Base-by-base conservation (phyloP, 116 monocot genomes). In the Dioscorea cayenensis region DNA sequence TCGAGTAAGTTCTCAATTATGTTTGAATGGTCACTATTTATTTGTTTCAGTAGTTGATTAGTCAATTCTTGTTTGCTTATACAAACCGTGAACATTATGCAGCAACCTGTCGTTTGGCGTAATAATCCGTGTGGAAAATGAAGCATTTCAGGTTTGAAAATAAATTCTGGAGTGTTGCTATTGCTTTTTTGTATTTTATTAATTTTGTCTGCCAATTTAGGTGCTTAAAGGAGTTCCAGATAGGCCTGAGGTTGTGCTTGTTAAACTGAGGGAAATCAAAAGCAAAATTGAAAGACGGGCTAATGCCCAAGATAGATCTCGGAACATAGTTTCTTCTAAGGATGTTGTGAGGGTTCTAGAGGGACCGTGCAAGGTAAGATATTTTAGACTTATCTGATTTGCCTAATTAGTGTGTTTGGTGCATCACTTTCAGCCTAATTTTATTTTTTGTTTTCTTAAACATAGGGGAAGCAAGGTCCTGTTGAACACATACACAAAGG, bases 171-270 rank as follows among this genome's bases (percentile, higher is more conserved):
- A 21, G 14, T 75, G 10, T 14, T 50, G 28, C 11, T 38, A n/a
- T 74, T 61, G 28, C 36, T 12, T 60, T 5, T 8, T 71, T 50
- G 2, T 64, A 19, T 65, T 37, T 8, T 67, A 3, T 10, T 7
- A 13, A 43, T 11, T 51, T 51, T 64, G 5, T 64, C 37, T 71
- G 21, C 52, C 9, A 21, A 36, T 64, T 22, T 73, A 97, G 99
- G 91, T 99, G 38, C 89, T 99, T 36, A 94, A 94, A 85, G 99
- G 99, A 36, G 82, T 91, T 48, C 91, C 99, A 21, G 99, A 99
- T 70, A 90, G 94, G 80, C 91, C 94, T 14, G 94, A 99, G 72
- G 86, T 88, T 74, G 82, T 82, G 3, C 89, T 94, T 70, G 86
- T 97, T 23, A 97, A 89, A 67, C 72, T 93, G 72, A 79, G 90